Base-by-base conservation (phyloP, 2,329 filamentous ascomycete species). In the Botryotinia calthae region DNA sequence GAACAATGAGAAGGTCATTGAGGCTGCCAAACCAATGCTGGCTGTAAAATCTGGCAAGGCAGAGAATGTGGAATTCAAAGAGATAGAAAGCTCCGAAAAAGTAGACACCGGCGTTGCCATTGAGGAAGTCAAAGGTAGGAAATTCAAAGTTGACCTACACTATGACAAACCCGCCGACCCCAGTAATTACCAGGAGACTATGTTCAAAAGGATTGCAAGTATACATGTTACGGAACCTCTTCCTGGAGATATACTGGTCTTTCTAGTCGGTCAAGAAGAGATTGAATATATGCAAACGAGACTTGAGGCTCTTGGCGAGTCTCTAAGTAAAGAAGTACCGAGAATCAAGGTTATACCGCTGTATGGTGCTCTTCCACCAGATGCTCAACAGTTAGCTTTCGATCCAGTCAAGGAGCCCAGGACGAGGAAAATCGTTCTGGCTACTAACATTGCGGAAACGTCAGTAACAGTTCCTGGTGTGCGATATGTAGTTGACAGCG, bases 361-460 rank as follows among this genome's bases (percentile, higher is more conserved):
- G 0, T 98, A 97, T 79, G 96, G 96, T 2, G 94, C 97, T 51
- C 87, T 99, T 9, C 93, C 95, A 1, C 94, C 96, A 77, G 88
- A 91, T 70, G 92, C 92, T 0, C 96, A 99, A 78, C 93, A 97
- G 76, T 88, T 90, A 34, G 94, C 97, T 16, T 98, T 99, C 81
- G 86, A 91, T 71, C 92, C 93, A 1, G 87, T 92, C 34, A 89
- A 89, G 72, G 88, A 89, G 3, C 86, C 86, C n/a, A 87, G 86
- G 72, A 97, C 93, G 0, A 88, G 96, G 61, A 98, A 98, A 80
- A 87, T 98, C 20, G 94, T 99, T 0, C 85, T 99, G 0, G 91
- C 95, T 0, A 99, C 96, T 22, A 99, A 99, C 79, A 98, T 99
- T 78, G 96, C 96, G n/a, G 96, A 99, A 82, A 98, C 96, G 0